Evolutionary conservation across 78 protist species (phyloP).

Genomic region (Acrasis kona): DNA sequence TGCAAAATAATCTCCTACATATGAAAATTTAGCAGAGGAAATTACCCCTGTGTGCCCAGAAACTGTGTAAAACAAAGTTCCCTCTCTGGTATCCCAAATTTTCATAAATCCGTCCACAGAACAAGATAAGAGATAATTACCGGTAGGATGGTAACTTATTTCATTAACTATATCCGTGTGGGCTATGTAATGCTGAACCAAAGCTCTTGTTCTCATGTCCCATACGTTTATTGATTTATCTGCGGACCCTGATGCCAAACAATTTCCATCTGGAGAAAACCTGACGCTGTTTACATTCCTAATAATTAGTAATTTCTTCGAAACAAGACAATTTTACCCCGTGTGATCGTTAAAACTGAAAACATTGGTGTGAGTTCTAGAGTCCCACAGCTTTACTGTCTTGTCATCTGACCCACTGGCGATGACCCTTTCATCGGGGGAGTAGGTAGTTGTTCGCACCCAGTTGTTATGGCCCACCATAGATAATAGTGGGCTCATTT

Average conservation of each 20-base stretch:
- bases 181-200: constrained; percentile 70
- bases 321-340: too few relatives aligned
- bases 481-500: constrained; percentile 32
- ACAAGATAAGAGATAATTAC: constrained; percentile 56
- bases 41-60: constrained; percentile 58
- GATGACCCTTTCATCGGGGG: constrained; percentile 50
- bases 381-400: constrained; percentile 70
- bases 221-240: constrained; percentile 56
- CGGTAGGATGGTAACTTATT: constrained; percentile 60
- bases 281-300: constrained; percentile 33
- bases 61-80: constrained; percentile 66
- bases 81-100: constrained; percentile 72
- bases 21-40: constrained; percentile 11
- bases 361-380: neutral
- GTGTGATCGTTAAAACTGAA: constrained; percentile 55
- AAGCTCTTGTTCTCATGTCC: constrained; percentile 53
- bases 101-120: constrained; percentile 53
- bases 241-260: constrained; percentile 50
- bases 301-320: too few relatives aligned
- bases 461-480: constrained; percentile 73
- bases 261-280: constrained; percentile 75
- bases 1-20: constrained; percentile 58
- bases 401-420: constrained; percentile 67
- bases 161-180: constrained; percentile 41
- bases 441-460: constrained; percentile 56